Base-by-base conservation (phyloP, 2,329 filamentous ascomycete species). In the Davidsoniella neocaledoniae region DNA sequence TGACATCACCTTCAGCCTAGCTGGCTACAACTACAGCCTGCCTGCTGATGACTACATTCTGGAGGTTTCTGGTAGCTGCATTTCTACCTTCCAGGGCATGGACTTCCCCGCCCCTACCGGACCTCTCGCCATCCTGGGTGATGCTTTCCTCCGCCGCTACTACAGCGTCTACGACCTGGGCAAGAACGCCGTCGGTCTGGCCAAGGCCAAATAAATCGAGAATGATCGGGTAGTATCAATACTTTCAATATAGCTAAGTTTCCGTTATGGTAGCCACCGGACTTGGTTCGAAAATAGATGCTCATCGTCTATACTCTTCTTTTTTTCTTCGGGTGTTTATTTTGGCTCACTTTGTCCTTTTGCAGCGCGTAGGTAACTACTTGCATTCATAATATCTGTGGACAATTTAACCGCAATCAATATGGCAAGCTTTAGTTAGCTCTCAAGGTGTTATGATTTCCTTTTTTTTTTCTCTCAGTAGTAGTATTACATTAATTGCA, bases 81-180 rank as follows among this genome's bases (percentile, higher is more conserved):
- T 98, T 67, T 95, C 87, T 55, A 84, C 86, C 58, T 94, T 98
- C 71, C 93, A 94, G 79, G 88, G 87, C 60, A 94, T 96, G 81
- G 91, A 88, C 65, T 80, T 86, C 69, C 83, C 87, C 51, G 83
- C 81, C 62, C 87, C 87, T 38, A 81, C 83, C 53, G 90, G 91
- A 43, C 91, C 91, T 58, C 78, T 98, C 56, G 88, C 86, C 55
- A 98, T 98, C 56, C 80, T 98, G 23, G 91, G 91, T 61, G 87
- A 94, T 65, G 84, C 80, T 45, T 84, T 83, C 74, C 72, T 83
- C 62, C 79, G 86, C 67, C 83, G 75, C 64, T 93, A 81, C 74
- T 96, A 96, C 77, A 94, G 86, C 56, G 83, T 98, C 62, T 98
- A 98, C 64, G 86, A 98, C 68, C 76, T 95, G 54, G 88, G 85